A percentile compares a stretch with the other conserved stretches of the same genome.
Conservation (phyloP, 1,284 basidiomycete species). For the Blastosporella zonata region DNA sequence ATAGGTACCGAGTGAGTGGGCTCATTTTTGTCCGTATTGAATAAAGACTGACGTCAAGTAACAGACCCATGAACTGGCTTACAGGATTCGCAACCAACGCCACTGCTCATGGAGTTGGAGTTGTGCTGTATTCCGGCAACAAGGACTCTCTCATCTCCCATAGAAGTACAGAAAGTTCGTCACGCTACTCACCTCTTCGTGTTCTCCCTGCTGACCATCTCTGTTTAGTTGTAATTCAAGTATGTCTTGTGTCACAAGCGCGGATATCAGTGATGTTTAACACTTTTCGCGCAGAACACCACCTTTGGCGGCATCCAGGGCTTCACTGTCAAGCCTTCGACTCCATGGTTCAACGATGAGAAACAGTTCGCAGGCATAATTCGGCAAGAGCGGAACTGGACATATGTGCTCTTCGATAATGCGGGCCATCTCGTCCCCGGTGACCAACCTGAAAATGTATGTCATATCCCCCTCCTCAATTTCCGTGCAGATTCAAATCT, state of each 20-base stretch:
- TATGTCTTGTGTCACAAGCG: conserved; percentile 23
- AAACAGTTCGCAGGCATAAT: conserved; percentile 64
- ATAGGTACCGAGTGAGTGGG: conserved; percentile 46
- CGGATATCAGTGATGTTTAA: conserved; percentile 1
- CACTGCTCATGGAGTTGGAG: conserved; percentile 42
- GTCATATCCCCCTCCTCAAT: conserved; percentile 20
- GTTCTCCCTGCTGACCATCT: conserved; percentile 14
- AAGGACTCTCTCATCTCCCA: conserved; percentile 66
- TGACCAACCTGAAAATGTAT: conserved; percentile 48
- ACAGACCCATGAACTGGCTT: conserved; percentile 63
- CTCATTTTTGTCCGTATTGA: conserved; percentile 6
- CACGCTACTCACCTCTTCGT: conserved; percentile 1
- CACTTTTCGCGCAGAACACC: conserved; percentile 49
- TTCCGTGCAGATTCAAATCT: conserved; percentile 1
- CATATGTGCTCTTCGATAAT: conserved; percentile 54
- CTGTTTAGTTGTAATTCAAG: conserved; percentile 58
- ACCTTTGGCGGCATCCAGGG: conserved; percentile 74
- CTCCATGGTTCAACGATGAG: conserved; percentile 58
- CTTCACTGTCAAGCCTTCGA: conserved; percentile 63
- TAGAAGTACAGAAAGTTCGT: conserved; percentile 59
- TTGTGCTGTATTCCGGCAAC: conserved; percentile 66
- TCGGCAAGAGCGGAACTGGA: conserved; percentile 70
- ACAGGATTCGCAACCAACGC: conserved; percentile 63
- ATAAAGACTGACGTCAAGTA: background rate
- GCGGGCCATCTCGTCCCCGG: conserved; percentile 59